Base-by-base conservation (phyloP, 192 early-diverging fungal species). In the Gorgonomyces haynaldii region DNA sequence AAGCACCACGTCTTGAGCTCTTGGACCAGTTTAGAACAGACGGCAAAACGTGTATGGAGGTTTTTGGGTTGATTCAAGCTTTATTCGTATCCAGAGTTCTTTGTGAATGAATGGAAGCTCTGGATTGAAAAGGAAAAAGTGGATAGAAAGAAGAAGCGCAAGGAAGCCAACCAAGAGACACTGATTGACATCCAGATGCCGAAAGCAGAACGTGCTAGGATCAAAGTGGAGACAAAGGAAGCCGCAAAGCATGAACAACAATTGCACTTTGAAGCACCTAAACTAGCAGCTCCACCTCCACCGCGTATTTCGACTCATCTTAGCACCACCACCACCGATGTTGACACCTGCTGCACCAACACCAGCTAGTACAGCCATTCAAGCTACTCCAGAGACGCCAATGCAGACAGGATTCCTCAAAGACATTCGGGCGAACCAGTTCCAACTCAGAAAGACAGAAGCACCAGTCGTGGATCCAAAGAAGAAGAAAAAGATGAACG, bases 41-140 rank as follows among this genome's bases (percentile, higher is more conserved):
- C 36, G 63, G 66, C 2, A 36, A 52, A 24, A 36, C 36, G 2
- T 59, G 54, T 24, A 58, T 60, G 52, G 48, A 61, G 39, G 65
- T 66, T 35, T 25, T 20, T 23, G 15, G 45, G 4, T 7, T 39
- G 2, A 2, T n/a, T 12, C 13, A 34, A 73, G 54, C 40, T 67
- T 3, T 70, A 57, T 49, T 67, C 73, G 20, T 62, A 74, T 41
- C 73, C 70, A 9, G 57, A 67, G 35, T 66, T 61, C 50, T 74
- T 74, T 49, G 52, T 56, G 6, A 60, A 74, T 32, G 57, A 74
- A 49, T 74, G 73, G 70, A 70, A 56, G 29, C 16, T 27, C 6
- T 15, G 52, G 34, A 65, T 72, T 44, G 32, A 46, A 27, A 59
- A 56, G 43, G 63, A 69, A 29, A 20, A 50, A 21, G 58, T 61